A percentile compares a stretch with the other conserved stretches of the same genome.
These are phyloP conservation scores for Passalora sequoiae DNA, from an alignment of 2,329 filamentous ascomycete species.

Conservation along the genomic window DNA sequence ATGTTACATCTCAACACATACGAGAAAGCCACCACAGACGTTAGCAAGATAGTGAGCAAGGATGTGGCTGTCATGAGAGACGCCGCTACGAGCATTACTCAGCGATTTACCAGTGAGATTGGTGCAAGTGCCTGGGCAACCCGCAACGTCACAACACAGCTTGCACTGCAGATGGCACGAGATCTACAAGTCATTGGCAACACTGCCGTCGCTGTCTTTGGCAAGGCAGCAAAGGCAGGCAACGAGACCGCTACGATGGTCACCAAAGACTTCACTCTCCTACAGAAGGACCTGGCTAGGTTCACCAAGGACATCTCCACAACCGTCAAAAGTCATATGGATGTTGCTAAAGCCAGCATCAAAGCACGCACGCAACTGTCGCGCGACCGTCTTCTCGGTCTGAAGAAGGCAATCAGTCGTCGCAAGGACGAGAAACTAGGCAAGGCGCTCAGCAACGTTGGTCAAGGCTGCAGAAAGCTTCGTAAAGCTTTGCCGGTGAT, in stretches of 20 bases:
- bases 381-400: slow-evolving; percentile 11
- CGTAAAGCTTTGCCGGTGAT: no score
- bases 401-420: slow-evolving; percentile 12
- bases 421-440: slow-evolving; percentile 1
- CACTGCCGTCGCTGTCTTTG: slow-evolving; percentile 19
- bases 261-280: slow-evolving; percentile 16
- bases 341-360: slow-evolving; percentile 12
- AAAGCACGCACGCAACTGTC: slow-evolving; percentile 17
- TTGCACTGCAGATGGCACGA: slow-evolving; percentile 23
- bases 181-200: slow-evolving; percentile 25
- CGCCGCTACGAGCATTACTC: slow-evolving; percentile 19
- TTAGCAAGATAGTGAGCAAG: slow-evolving; percentile 27
- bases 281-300: slow-evolving; percentile 18
- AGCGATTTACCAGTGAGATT: slow-evolving; percentile 22
- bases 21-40: slow-evolving; percentile 25
- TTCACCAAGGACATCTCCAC: slow-evolving; percentile 17
- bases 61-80: slow-evolving; percentile 25
- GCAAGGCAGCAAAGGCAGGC: slow-evolving; percentile 13
- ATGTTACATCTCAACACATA: slow-evolving; percentile 24
- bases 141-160: slow-evolving; percentile 26
- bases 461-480: background rate
- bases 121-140: slow-evolving; percentile 25
- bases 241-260: slow-evolving; percentile 14
- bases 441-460: background rate
- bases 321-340: slow-evolving; percentile 15